Evolutionary conservation across 169 alveolate species (phyloP), one percentile per base, ranked within the genome.

Genomic region (Theileria orientalis): DNA sequence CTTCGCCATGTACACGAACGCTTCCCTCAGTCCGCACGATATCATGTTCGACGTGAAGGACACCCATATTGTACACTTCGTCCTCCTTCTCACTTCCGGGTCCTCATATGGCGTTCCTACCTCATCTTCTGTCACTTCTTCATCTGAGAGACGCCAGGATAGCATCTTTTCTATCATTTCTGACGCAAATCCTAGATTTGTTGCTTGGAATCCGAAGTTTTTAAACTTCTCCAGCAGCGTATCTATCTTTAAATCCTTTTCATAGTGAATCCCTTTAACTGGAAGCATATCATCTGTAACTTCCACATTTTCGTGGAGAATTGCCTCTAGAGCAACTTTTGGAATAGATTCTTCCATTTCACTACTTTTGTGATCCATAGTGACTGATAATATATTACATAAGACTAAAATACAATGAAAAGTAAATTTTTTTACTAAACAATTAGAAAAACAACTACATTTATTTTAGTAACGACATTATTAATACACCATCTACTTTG

Each of bases 31-130:
- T 11, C 99, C 99, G 69, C 98, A 91, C 16, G 98, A 92, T 23
- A 96, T 92, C 98, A 96, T 95, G 74, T 97, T 97, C 46, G 99
- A 95, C 29, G 99, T 97, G 86, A 94, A 97, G 8, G 99, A 96
- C 54, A 97, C 80, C 94, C 96, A 97, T 0, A 96, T 96, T n/a
- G 97, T 95, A 68, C 99, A 96, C 79, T 94, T 88, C 35, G 91
- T 93, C 68, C 91, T 85, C 54, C 89, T 77, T 46, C 97, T 85
- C 27, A 75, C 85, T 66, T 92, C 94, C 16, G 74, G 68, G 42
- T 88, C 92, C 44, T 79, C 90, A 57, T 52, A 85, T 46, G 30
- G 30, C 19, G 60, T 49, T 9, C 83, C 90, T 11, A 69, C 44
- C 42, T 77, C 88, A n/a, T 69, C 74, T 40, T 51, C 75, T 0